Base-by-base conservation (phyloP, 2,329 filamentous ascomycete species). In the Sarocladiaceae sp. region DNA sequence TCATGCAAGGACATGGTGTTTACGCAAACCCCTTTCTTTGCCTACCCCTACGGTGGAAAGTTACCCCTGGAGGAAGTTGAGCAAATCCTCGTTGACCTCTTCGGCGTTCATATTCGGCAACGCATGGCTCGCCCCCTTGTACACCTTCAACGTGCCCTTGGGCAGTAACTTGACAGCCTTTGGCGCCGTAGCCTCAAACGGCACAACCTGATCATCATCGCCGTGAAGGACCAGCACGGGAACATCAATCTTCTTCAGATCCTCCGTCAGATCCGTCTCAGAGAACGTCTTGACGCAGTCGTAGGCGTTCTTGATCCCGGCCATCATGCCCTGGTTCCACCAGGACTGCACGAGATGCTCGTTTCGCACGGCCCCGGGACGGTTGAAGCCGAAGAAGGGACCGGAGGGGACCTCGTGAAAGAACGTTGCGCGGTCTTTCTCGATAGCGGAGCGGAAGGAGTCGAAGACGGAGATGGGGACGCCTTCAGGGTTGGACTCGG, bases 321-420 rank as follows among this genome's bases (percentile, higher is more conserved):
- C 52, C 43, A 54, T 51, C 64, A 68, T 66, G 2, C 63, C 64
- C 51, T 67, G 62, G 47, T 54, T 50, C 56, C 57, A 68, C 65
- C 64, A 68, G 44, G 53, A 60, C 18, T 60, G 53, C 39, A 68
- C 63, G 35, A 62, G 53, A 1, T 64, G 65, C 48, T 67, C 45
- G 49, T 51, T 55, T 24, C 31, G 43, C 21, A 31, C 26, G 3
- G 34, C 52, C 15, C 45, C 45, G 15, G 48, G 49, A 12, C 54
- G 48, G 40, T 57, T 56, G 35, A 80, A 80, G 35, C 82, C 57
- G 19, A 80, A 77, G 33, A 82, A 82, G 42, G 82, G 77, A 27
- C 85, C 82, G 4, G 83, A 79, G 1, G 78, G 80, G 76, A 83
- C 80, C 55, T 80, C 78, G 51, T 82, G 80, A 52, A 83, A 78